phyloP scores from a whole-genome alignment of 1,284 basidiomycete genomes.

The Veloporphyrellus conicus region DNA sequence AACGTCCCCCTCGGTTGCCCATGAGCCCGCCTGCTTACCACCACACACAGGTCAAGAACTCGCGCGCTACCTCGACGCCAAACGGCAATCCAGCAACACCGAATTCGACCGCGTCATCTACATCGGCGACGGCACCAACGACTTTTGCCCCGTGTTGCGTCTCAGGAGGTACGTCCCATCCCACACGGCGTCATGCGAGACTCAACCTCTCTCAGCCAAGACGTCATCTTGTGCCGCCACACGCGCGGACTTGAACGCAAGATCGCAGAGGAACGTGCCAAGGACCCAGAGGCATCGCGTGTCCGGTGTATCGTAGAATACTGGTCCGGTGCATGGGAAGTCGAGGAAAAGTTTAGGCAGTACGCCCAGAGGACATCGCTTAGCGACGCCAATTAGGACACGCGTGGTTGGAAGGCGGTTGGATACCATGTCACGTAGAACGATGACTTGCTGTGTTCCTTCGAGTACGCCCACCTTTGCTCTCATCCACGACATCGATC shows the following conservation, averaged over 20 bases:
- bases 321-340: constrained; percentile 93
- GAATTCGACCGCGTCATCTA: constrained; percentile 83
- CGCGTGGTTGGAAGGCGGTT: too few species aligned
- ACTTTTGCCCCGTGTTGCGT: constrained; percentile 88
- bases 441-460: too few species aligned
- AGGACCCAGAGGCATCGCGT: constrained; percentile 49
- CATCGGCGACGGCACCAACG: constrained; percentile 92
- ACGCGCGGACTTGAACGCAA: constrained; percentile 73
- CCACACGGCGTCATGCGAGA: background rate
- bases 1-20: background rate
- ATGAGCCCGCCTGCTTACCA: background rate
- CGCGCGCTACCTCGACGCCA: constrained; percentile 63
- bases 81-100: constrained; percentile 49
- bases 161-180: constrained; percentile 59
- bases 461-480: too few species aligned
- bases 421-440: too few species aligned
- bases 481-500: too few species aligned
- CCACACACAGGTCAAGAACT: constrained; percentile 74
- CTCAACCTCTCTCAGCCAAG: constrained; percentile 49
- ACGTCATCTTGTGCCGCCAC: constrained; percentile 72
- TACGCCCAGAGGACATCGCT: constrained; percentile 10
- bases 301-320: constrained; percentile 71
- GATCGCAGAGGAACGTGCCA: constrained; percentile 54
- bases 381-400: constrained; percentile 6
- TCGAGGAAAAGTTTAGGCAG: constrained; percentile 72